These are phyloP conservation scores for Physaria fendleri DNA, from an alignment of 345 rosid genomes.

Conservation along the genomic window DNA sequence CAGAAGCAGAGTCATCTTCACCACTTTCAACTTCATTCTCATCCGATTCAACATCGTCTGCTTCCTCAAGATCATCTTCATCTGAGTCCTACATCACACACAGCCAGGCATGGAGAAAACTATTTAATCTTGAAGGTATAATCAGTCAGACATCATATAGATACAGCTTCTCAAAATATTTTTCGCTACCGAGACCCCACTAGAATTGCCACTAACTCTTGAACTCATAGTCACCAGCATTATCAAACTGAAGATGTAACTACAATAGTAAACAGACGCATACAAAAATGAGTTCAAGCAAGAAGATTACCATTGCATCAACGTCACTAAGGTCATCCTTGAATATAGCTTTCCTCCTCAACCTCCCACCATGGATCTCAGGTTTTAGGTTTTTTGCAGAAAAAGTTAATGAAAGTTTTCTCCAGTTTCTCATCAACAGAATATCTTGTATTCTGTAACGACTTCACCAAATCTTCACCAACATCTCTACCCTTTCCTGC, in stretches of 20 bases:
- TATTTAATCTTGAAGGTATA: neutral
- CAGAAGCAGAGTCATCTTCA: conserved; percentile 41
- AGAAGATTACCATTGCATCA: conserved; percentile 37
- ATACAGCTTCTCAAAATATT: neutral
- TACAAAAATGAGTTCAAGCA: conserved; percentile 5
- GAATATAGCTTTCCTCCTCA: conserved; percentile 77
- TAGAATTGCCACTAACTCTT: neutral
- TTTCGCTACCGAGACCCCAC: neutral
- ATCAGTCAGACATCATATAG: neutral
- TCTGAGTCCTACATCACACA: conserved; percentile 42
- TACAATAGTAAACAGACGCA: neutral
- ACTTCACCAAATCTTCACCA: conserved; percentile 75
- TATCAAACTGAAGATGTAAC: neutral
- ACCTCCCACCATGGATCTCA: conserved; percentile 65
- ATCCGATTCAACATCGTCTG: conserved; percentile 10
- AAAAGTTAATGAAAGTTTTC: conserved; percentile 65
- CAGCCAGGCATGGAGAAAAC: conserved; percentile 1
- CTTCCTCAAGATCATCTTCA: conserved; percentile 6
- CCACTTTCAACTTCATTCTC: conserved; percentile 25
- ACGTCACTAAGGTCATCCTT: conserved; percentile 33
- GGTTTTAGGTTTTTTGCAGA: conserved; percentile 46
- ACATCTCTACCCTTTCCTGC: conserved; percentile 71
- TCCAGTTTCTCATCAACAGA: conserved; percentile 81
- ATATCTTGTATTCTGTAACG: conserved; percentile 76
- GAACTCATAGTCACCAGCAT: conserved; percentile 1